phyloP scores from a whole-genome alignment of 768 basidiomycete species.

The Phallus indusiatus region DNA sequence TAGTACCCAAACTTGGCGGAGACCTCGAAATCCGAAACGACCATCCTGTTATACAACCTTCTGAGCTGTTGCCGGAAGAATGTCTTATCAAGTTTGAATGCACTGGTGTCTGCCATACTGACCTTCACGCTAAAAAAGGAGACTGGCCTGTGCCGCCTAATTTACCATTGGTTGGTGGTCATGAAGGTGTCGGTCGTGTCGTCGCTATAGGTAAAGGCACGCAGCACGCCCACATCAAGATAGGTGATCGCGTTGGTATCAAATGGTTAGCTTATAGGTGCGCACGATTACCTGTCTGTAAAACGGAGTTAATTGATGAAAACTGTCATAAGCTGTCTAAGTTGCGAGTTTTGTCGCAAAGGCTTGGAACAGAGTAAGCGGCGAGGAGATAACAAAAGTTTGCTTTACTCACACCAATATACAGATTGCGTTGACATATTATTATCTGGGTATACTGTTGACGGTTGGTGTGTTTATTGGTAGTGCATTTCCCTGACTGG shows the following conservation, averaged over 20 bases:
- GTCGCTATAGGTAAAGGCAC: constrained; percentile 73
- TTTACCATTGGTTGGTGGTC: constrained; percentile 67
- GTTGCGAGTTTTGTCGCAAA: constrained; percentile 68
- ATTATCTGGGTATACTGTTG: constrained; percentile 60
- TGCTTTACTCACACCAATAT: background rate
- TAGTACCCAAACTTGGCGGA: constrained; percentile 24
- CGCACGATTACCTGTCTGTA: constrained; percentile 9
- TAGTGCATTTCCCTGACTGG: constrained; percentile 27
- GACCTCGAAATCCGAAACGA: constrained; percentile 29
- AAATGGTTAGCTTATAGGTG: constrained; percentile 63
- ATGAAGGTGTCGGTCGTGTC: constrained; percentile 75
- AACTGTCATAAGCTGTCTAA: constrained; percentile 41
- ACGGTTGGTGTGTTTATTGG: constrained; percentile 75
- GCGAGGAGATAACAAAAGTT: background rate
- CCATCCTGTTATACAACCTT: constrained; percentile 45
- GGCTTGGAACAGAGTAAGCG: constrained; percentile 67
- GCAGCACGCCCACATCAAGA: constrained; percentile 45
- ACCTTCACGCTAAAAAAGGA: constrained; percentile 61
- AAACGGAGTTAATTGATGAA: too few relatives aligned
- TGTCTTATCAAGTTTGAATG: constrained; percentile 68
- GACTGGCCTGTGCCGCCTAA: constrained; percentile 76
- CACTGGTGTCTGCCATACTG: constrained; percentile 83
- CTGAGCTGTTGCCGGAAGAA: constrained; percentile 55
- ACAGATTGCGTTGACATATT: constrained; percentile 51
- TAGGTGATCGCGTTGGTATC: constrained; percentile 77